Percentiles rank a stretch among this genome's conserved stretches.
These are phyloP conservation scores for Globisporangium paroecandrum DNA, from an alignment of 352 stramenopile species.

Conservation along the genomic window DNA sequence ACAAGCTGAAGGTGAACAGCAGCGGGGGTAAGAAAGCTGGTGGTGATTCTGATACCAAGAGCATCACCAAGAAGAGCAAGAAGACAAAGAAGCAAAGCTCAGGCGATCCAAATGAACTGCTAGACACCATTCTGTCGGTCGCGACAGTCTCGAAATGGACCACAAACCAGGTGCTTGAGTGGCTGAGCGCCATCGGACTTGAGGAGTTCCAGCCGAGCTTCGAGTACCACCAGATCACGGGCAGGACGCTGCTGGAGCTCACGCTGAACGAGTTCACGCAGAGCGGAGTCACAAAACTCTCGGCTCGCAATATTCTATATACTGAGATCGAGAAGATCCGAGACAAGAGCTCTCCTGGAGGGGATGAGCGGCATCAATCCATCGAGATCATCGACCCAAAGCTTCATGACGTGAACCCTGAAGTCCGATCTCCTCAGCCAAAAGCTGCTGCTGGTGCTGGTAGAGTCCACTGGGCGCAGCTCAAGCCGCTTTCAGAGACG, in stretches of 20 bases:
- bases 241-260: conserved; percentile 40
- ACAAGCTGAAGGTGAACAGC: conserved; percentile 11
- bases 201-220: conserved; percentile 67
- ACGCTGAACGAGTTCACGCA: conserved; percentile 39
- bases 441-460: neutral
- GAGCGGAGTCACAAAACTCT: conserved; percentile 57
- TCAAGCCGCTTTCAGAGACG: conserved; percentile 50
- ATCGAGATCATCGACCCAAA: conserved; percentile 62
- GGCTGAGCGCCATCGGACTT: conserved; percentile 50
- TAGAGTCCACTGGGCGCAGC: conserved; percentile 65
- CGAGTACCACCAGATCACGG: conserved; percentile 79
- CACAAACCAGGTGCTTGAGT: conserved; percentile 55
- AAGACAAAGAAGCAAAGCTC: conserved; percentile 15
- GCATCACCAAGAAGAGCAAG: conserved; percentile 17
- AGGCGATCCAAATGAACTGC: neutral
- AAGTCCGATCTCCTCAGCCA: conserved; percentile 26
- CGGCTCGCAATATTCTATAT: conserved; percentile 53
- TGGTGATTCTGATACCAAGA: neutral
- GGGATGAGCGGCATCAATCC: neutral
- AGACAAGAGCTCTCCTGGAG: conserved; percentile 10
- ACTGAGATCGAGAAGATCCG: conserved; percentile 52
- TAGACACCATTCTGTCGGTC: conserved; percentile 26
- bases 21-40: neutral
- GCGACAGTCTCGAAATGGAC: conserved; percentile 51
- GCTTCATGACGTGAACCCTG: conserved; percentile 37